Evolutionary conservation across 1,284 basidiomycete species (phyloP).

Genomic region (Cerioporus squamosus): DNA sequence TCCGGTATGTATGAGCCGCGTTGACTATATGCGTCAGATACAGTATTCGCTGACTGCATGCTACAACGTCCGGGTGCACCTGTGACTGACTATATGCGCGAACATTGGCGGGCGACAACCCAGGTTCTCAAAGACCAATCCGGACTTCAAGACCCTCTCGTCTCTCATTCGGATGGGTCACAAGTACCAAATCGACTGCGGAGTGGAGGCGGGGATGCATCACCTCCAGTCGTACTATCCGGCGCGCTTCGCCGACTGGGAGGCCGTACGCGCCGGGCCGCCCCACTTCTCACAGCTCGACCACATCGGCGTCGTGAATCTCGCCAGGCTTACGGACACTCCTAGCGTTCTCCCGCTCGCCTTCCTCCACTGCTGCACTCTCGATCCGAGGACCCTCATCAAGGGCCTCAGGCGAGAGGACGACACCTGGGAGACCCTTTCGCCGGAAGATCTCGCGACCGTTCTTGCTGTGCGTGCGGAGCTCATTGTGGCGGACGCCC

Average conservation of each 20-base stretch:
- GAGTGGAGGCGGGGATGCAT: neutral
- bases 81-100: no score
- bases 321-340: constrained; percentile 11
- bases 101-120: neutral
- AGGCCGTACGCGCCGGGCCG: neutral
- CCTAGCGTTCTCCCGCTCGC: constrained; percentile 7
- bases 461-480: constrained; percentile 6
- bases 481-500: neutral
- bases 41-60: no score
- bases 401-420: constrained; percentile 14
- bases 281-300: constrained; percentile 8
- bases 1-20: neutral
- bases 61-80: no score
- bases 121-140: neutral
- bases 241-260: neutral
- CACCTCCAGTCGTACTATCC: constrained; percentile 8
- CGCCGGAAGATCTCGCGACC: constrained; percentile 10
- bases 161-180: constrained; percentile 6
- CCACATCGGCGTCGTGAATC: constrained; percentile 18
- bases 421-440: constrained; percentile 9
- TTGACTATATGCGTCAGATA: neutral
- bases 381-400: constrained; percentile 1
- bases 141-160: constrained; percentile 1
- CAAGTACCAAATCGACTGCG: constrained; percentile 8
- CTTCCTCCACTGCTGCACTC: constrained; percentile 16